Conservation (phyloP, 495 filamentous ascomycete genomes). For the Elasticomyces elasticus region DNA sequence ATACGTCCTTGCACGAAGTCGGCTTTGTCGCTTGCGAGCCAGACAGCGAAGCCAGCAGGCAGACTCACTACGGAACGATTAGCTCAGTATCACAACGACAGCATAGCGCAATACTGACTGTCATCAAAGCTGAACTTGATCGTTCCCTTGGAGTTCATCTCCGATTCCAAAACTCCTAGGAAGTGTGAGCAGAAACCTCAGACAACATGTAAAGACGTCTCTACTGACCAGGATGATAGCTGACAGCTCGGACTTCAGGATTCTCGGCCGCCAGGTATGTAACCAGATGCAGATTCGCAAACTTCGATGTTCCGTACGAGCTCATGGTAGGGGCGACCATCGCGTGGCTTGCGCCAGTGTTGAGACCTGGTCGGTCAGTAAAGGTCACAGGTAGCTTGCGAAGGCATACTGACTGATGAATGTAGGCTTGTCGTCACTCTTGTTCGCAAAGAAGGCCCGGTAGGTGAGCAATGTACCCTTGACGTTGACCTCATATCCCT, state of each 20-base stretch:
- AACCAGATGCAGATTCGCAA: neutral
- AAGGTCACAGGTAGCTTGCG: too few species aligned
- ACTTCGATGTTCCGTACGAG: neutral
- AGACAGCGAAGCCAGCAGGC: constrained; percentile 3
- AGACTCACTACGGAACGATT: neutral
- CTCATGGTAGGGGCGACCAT: neutral
- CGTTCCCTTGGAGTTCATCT: neutral
- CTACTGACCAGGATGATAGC: too few species aligned
- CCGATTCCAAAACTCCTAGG: neutral
- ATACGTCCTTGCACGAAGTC: neutral
- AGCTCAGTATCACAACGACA: neutral
- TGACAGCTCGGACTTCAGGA: neutral
- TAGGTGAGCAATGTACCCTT: neutral
- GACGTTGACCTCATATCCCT: neutral
- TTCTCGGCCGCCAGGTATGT: neutral
- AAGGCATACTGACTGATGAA: too few species aligned
- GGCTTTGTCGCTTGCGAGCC: neutral
- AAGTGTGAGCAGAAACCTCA: too few species aligned
- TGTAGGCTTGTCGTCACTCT: neutral
- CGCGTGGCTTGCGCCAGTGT: neutral
- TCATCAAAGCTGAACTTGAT: neutral
- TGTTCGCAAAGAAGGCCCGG: neutral
- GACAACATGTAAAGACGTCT: too few species aligned
- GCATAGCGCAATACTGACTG: neutral
- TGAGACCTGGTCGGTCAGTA: too few species aligned